phyloP scores from a whole-genome alignment of 106 monocot species.

The Narthecium ossifragum region DNA sequence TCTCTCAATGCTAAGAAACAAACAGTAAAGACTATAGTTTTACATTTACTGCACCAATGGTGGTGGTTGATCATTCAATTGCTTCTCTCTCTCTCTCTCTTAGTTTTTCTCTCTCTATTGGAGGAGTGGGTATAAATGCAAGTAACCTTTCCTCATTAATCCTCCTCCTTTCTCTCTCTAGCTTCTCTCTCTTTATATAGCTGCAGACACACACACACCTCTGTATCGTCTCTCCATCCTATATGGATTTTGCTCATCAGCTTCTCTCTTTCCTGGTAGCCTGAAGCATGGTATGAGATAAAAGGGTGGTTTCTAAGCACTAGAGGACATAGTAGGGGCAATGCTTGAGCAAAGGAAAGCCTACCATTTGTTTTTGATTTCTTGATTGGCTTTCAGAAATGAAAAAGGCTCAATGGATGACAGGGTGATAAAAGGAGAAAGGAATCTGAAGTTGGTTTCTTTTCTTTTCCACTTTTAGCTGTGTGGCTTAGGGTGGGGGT shows the following conservation, averaged over 20 bases:
- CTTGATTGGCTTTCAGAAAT: too few species aligned
- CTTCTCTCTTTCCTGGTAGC: not conserved
- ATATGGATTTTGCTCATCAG: not conserved
- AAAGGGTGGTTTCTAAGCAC: not conserved
- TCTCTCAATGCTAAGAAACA: too few species aligned
- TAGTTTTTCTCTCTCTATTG: conserved; percentile 7
- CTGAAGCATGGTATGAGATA: not conserved
- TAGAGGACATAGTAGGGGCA: too few species aligned
- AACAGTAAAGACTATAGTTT: conserved; percentile 5
- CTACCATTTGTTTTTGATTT: too few species aligned
- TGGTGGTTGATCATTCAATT: conserved; percentile 24
- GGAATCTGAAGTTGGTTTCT: conserved; percentile 55
- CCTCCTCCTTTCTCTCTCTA: not conserved
- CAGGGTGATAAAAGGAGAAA: conserved; percentile 23
- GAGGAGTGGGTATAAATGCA: conserved; percentile 24
- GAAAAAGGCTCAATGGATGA: not conserved
- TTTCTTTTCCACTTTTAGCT: conserved; percentile 29
- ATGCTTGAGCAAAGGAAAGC: too few species aligned
- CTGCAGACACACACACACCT: not conserved
- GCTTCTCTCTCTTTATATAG: not conserved
- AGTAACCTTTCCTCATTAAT: not conserved
- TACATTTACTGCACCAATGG: conserved; percentile 10
- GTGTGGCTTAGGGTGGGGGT: not conserved
- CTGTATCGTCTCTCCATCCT: not conserved
- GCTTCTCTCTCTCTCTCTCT: conserved; percentile 7